Base-by-base conservation (phyloP, 164 flowering plant species). In the Pachysandra terminalis region DNA sequence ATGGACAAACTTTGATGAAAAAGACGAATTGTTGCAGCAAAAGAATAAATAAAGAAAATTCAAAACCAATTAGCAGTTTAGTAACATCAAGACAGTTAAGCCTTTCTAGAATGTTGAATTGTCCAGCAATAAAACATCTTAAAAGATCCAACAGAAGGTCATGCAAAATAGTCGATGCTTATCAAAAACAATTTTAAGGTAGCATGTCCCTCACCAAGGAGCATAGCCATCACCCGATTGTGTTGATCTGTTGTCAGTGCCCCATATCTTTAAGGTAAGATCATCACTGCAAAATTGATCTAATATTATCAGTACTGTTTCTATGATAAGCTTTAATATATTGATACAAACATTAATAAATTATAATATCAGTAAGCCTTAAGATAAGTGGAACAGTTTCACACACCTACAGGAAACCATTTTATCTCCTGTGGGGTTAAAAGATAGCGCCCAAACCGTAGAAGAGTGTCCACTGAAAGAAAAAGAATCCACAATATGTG, bases 321-420 rank as follows among this genome's bases (percentile, higher is more conserved):
- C 51, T 45, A 45, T 5, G n/a, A 45, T 15, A 45, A 45, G 51
- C 4, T 10, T 45, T n/a, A 45, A 12, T 13, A 45, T 45, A 15
- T 45, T n/a, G 17, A 5, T 15, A 12, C 17, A 1, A 45, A 45
- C 51, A 5, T 45, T 10, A 5, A 10, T 12, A 15, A 45, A 12
- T n/a, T n/a, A n/a, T n/a, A n/a, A 45, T 10, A 45, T 5, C 51
- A 45, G 24, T 9, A 45, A 21, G 17, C 58, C 27, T 21, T 41
- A 32, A 49, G 67, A 25, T 16, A 35, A 59, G 35, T 60, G 23
- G 57, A 56, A 56, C 4, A 53, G 7, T 22, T 65, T 28, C 35
- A 72, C 80, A 54, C 74, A 85, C 94, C 91, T 87, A 66, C 87
- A 87, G 24, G 87, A 76, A 32, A 85, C 94, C 90, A 89, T 81